phyloP scores from a whole-genome alignment of 257 asterid genomes.

The Catharanthus roseus region DNA sequence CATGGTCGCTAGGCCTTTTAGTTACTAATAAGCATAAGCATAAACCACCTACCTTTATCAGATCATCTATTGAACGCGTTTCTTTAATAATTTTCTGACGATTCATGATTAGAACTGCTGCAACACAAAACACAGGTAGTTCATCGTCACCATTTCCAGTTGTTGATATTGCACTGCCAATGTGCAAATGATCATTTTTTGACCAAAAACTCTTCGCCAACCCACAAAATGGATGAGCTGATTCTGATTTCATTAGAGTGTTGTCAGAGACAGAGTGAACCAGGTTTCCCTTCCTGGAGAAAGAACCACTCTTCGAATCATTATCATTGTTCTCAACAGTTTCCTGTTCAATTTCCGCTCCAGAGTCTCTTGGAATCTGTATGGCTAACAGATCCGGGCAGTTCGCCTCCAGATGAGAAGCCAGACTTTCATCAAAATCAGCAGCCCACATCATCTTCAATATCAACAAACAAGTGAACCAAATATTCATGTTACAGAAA shows the following conservation, averaged over 20 bases:
- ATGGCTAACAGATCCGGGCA: constrained; percentile 72
- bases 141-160: constrained; percentile 80
- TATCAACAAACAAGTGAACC: constrained; percentile 11
- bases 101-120: constrained; percentile 89
- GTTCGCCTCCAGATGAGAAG: constrained; percentile 55
- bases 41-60: constrained; percentile 78
- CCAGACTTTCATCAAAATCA: constrained; percentile 72
- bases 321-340: constrained; percentile 34
- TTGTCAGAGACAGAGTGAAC: constrained; percentile 47
- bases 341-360: constrained; percentile 54
- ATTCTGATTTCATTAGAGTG: constrained; percentile 43
- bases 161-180: constrained; percentile 41
- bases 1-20: constrained; percentile 2
- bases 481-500: not conserved
- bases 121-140: constrained; percentile 90
- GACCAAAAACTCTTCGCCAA: constrained; percentile 82
- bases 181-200: constrained; percentile 49
- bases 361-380: constrained; percentile 53
- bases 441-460: constrained; percentile 99
- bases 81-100: constrained; percentile 76
- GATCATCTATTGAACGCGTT: constrained; percentile 84
- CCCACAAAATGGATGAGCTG: constrained; percentile 78
- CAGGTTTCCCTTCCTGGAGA: constrained; percentile 42
- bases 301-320: constrained; percentile 36
- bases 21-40: constrained; percentile 18